phyloP scores from a whole-genome alignment of 345 rosid species.

The Arabis hirsuta region DNA sequence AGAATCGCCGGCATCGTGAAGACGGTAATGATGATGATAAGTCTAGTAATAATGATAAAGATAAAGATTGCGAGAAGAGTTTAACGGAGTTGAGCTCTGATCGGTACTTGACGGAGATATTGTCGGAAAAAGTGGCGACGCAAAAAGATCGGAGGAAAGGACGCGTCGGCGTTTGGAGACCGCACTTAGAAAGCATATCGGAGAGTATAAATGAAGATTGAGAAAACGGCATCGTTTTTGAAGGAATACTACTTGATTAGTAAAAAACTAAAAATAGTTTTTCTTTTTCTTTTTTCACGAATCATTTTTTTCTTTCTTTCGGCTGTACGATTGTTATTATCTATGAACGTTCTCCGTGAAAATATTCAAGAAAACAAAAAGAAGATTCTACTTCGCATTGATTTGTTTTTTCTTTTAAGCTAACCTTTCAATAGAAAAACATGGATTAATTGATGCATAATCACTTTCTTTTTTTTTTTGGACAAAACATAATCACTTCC shows the following conservation, averaged over 20 bases:
- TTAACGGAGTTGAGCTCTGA: constrained; percentile 60
- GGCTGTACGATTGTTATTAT: constrained; percentile 7
- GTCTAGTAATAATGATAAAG: constrained; percentile 18
- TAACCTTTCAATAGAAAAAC: too few relatives aligned
- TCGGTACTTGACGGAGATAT: constrained; percentile 86
- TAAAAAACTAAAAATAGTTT: constrained; percentile 6
- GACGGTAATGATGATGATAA: constrained; percentile 12
- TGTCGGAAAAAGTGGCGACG: constrained; percentile 78
- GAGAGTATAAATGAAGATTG: constrained; percentile 55
- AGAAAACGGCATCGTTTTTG: constrained; percentile 16
- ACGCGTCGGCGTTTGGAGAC: constrained; percentile 92
- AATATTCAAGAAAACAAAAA: constrained; percentile 5
- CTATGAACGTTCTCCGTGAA: constrained; percentile 35
- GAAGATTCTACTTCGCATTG: too few relatives aligned
- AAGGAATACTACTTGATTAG: background rate
- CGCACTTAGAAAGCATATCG: constrained; percentile 88
- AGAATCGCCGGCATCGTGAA: constrained; percentile 30
- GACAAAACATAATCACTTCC: too few relatives aligned
- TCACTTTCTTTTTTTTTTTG: too few relatives aligned
- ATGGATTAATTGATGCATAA: too few relatives aligned
- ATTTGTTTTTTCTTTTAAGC: too few relatives aligned
- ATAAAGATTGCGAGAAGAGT: constrained; percentile 20
- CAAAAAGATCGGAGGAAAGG: constrained; percentile 88
- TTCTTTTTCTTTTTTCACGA: constrained; percentile 5
- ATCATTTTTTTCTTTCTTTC: constrained; percentile 19